These are phyloP conservation scores for Cadophora sp. DNA, from an alignment of 2,329 filamentous ascomycete genomes.

Conservation along the genomic window DNA sequence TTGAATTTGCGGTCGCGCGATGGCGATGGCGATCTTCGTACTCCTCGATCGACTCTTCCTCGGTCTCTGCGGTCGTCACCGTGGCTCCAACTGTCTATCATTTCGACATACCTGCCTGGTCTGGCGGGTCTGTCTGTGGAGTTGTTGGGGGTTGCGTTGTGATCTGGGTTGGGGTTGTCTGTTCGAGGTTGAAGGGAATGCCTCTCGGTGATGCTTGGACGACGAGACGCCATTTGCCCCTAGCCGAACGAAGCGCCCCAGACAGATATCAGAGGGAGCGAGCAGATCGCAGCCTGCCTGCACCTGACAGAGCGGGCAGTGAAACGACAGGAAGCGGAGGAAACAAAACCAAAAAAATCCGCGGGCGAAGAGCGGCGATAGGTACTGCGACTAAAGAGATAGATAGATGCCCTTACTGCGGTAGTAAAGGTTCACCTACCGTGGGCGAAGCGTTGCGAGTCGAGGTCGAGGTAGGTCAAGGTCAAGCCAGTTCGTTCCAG, in stretches of 20 bases:
- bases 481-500: too few species aligned
- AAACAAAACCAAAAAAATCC: not conserved
- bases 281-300: not conserved
- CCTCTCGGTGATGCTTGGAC: slow-evolving; percentile 15
- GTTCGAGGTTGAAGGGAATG: not conserved
- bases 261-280: not conserved
- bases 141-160: not conserved
- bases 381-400: not conserved
- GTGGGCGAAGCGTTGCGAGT: not conserved
- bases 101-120: slow-evolving; percentile 48
- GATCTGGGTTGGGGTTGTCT: not conserved
- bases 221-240: slow-evolving; percentile 10
- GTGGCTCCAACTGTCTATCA: slow-evolving; percentile 52
- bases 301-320: slow-evolving; percentile 9
- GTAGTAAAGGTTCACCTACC: slow-evolving; percentile 10
- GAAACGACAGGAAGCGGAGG: not conserved
- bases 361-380: slow-evolving; percentile 3
- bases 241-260: slow-evolving; percentile 16
- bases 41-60: slow-evolving; percentile 51
- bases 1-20: slow-evolving; percentile 45
- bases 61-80: slow-evolving; percentile 51
- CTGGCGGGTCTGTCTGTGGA: slow-evolving; percentile 20
- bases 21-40: slow-evolving; percentile 48
- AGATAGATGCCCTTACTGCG: not conserved
- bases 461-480: too few species aligned